A percentile compares a stretch with the other conserved stretches of the same genome.
These are phyloP conservation scores for Gyrodon lividus DNA, from an alignment of 768 basidiomycete genomes.

Conservation along the genomic window DNA sequence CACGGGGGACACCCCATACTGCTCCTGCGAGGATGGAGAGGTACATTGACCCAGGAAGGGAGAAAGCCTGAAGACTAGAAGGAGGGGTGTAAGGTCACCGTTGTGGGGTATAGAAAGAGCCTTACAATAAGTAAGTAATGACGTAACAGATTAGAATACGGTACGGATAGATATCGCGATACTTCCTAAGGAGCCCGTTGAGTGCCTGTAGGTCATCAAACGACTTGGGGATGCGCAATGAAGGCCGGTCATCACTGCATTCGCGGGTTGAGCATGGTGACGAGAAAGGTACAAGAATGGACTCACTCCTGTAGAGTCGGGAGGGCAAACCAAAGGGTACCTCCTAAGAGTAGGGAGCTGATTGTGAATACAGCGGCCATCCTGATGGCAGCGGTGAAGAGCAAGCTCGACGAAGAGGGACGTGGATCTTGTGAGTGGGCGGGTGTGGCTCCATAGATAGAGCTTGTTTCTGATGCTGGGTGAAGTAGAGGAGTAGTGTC, in stretches of 20 bases:
- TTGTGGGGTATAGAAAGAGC: conserved; percentile 17
- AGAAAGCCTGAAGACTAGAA: conserved; percentile 89
- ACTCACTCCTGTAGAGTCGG: conserved; percentile 79
- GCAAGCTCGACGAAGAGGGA: conserved; percentile 51
- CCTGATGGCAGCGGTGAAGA: conserved; percentile 81
- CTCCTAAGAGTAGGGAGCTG: conserved; percentile 68
- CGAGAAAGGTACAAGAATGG: background rate
- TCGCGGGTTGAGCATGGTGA: conserved; percentile 7
- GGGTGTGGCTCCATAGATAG: conserved; percentile 51
- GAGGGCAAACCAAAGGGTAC: conserved; percentile 76
- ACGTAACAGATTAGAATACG: conserved; percentile 87
- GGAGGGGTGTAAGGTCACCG: conserved; percentile 10
- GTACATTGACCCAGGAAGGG: conserved; percentile 96
- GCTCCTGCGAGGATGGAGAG: conserved; percentile 95
- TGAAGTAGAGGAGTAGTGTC: conserved; percentile 42
- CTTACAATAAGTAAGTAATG: conserved; percentile 89
- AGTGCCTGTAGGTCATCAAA: conserved; percentile 85
- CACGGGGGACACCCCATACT: conserved; percentile 86
- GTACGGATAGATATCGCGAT: conserved; percentile 83
- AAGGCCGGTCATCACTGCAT: conserved; percentile 68
- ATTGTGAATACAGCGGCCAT: conserved; percentile 76
- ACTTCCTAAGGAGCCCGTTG: conserved; percentile 86
- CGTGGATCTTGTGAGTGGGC: conserved; percentile 20
- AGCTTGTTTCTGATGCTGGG: conserved; percentile 37
- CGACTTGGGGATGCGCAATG: conserved; percentile 81